These are phyloP conservation scores for Pichia occidentalis DNA, from an alignment of 805 yeast species.

Conservation along the genomic window DNA sequence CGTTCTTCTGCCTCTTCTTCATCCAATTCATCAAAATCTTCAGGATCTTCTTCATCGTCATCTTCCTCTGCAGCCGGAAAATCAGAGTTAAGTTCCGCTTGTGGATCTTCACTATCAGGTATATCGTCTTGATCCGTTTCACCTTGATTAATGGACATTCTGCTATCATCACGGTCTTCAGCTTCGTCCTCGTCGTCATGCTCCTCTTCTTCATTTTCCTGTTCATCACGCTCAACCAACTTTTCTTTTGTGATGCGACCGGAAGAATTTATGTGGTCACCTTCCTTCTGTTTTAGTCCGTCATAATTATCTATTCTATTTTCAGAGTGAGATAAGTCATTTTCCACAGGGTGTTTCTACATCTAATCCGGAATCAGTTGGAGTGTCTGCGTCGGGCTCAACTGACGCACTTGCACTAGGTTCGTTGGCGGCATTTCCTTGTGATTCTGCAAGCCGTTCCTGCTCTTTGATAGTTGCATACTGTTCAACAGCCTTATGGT, in stretches of 20 bases:
- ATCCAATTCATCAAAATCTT: conserved; percentile 3
- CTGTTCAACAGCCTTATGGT: conserved; percentile 61
- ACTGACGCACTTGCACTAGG: conserved; percentile 5
- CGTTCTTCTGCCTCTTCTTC: conserved; percentile 8
- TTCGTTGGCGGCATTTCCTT: not conserved
- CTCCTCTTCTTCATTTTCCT: conserved; percentile 4
- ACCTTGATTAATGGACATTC: conserved; percentile 12
- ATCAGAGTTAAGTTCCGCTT: conserved; percentile 5
- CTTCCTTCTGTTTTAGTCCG: not conserved
- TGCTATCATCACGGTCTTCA: not conserved
- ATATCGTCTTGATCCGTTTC: conserved; percentile 10
- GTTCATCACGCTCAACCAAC: too few species aligned
- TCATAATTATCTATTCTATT: not conserved
- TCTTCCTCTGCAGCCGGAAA: conserved; percentile 8
- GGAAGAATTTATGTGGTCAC: too few species aligned
- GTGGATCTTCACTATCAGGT: conserved; percentile 12
- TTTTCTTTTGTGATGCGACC: too few species aligned
- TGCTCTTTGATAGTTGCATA: conserved; percentile 26
- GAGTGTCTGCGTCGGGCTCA: conserved; percentile 6
- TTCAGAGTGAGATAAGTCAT: not conserved
- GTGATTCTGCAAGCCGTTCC: conserved; percentile 12
- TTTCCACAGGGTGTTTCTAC: too few species aligned
- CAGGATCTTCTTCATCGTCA: conserved; percentile 13
- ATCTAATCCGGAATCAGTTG: conserved; percentile 1
- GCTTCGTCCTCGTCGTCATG: conserved; percentile 8